phyloP scores from a whole-genome alignment of 2,329 filamentous ascomycete genomes.

The Didymella sp. region DNA sequence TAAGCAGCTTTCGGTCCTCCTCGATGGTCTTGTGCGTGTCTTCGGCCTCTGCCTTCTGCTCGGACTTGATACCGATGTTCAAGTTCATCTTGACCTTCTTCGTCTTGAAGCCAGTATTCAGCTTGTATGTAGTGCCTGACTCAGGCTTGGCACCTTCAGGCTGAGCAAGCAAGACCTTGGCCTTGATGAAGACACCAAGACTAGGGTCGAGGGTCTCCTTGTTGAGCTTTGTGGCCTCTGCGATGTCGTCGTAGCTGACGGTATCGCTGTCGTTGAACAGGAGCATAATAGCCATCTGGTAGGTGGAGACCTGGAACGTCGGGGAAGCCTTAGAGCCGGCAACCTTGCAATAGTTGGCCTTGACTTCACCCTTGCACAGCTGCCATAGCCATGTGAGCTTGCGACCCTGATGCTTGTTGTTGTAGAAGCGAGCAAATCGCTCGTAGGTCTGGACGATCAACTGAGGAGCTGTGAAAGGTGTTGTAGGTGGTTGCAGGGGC shows the following conservation, averaged over 20 bases:
- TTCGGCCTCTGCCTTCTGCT: constrained; percentile 93
- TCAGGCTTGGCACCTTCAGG: constrained; percentile 78
- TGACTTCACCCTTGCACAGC: constrained; percentile 95
- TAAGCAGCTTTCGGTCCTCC: constrained; percentile 93
- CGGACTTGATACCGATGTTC: constrained; percentile 92
- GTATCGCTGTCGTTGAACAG: constrained; percentile 92
- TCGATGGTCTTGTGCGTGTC: constrained; percentile 99
- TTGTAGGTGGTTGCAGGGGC: constrained; percentile 86
- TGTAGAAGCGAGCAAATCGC: constrained; percentile 89
- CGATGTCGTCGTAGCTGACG: constrained; percentile 86
- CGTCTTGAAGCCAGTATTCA: constrained; percentile 96
- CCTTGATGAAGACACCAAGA: constrained; percentile 86
- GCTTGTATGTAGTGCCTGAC: constrained; percentile 76
- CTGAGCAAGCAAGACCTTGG: constrained; percentile 80
- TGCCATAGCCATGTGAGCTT: constrained; percentile 99
- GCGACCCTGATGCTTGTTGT: constrained; percentile 93
- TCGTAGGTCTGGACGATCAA: constrained; percentile 89
- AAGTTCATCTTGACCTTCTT: constrained; percentile 98
- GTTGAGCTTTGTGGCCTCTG: constrained; percentile 78
- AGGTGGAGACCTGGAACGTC: constrained; percentile 96
- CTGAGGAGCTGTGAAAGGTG: constrained; percentile 84
- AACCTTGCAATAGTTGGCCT: constrained; percentile 86
- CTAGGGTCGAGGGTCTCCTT: constrained; percentile 86
- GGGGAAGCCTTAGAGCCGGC: constrained; percentile 76
- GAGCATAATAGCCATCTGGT: constrained; percentile 95